Evolutionary conservation across 768 basidiomycete genomes (phyloP).

Genomic region (Daedaleopsis nitida): DNA sequence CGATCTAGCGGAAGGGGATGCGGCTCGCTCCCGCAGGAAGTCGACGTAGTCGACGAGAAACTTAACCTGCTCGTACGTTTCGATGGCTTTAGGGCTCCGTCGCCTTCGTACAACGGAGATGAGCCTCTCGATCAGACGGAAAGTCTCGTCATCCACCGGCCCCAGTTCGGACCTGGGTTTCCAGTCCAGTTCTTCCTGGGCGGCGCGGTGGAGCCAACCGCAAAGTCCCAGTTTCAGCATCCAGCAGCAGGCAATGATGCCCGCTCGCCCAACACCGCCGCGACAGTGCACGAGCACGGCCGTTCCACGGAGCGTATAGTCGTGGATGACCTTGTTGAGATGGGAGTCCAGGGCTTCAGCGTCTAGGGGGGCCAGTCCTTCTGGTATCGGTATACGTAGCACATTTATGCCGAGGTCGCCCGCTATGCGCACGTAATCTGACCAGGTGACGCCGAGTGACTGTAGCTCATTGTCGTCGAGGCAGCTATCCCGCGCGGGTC

Average conservation of each 20-base stretch:
- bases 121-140: constrained; percentile 71
- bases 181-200: neutral
- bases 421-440: constrained; percentile 68
- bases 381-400: constrained; percentile 83
- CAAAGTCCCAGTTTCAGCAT: constrained; percentile 89
- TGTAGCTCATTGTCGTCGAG: constrained; percentile 83
- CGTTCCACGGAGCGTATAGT: constrained; percentile 73
- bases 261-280: constrained; percentile 93
- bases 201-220: constrained; percentile 53
- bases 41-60: constrained; percentile 81
- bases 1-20: neutral
- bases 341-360: constrained; percentile 63
- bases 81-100: constrained; percentile 87
- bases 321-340: constrained; percentile 62
- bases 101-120: constrained; percentile 74
- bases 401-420: constrained; percentile 72
- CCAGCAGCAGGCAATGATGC: constrained; percentile 92
- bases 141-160: constrained; percentile 39
- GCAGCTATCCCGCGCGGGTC: constrained; percentile 50
- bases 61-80: constrained; percentile 90
- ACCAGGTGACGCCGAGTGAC: constrained; percentile 86
- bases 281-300: constrained; percentile 87
- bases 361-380: constrained; percentile 78
- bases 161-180: neutral
- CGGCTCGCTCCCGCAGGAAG: constrained; percentile 39